Evolutionary conservation across 768 basidiomycete genomes (phyloP).

Genomic region (Suillus spraguei): DNA sequence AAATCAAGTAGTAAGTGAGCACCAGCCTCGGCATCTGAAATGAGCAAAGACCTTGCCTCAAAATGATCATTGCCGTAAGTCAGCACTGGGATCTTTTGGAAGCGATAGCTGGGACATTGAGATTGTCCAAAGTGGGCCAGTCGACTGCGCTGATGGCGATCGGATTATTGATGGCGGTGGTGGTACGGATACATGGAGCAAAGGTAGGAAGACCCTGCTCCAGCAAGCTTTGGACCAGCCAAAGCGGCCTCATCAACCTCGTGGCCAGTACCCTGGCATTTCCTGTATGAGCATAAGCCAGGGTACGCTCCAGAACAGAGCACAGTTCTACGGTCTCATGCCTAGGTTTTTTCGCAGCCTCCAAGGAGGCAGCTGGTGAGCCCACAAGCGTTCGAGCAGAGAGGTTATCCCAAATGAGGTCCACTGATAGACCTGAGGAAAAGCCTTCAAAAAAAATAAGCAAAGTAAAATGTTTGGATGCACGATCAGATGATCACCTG

Average conservation of each 20-base stretch:
- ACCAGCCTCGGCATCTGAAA: too few species aligned
- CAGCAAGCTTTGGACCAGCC: background rate
- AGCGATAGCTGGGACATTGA: too few species aligned
- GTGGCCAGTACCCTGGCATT: background rate
- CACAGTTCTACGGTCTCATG: background rate
- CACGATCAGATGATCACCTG: too few species aligned
- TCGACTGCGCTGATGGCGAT: background rate
- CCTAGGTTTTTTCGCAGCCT: too few species aligned
- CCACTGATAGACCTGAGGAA: conserved; percentile 3
- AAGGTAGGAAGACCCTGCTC: conserved; percentile 5
- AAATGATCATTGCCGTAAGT: too few species aligned
- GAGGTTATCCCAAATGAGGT: background rate
- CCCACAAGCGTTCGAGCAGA: background rate
- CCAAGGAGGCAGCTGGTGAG: background rate
- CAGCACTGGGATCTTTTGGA: too few species aligned
- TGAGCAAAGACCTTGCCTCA: too few species aligned
- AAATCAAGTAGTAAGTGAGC: too few species aligned
- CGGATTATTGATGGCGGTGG: background rate
- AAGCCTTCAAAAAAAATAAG: too few species aligned
- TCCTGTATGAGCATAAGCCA: conserved; percentile 6
- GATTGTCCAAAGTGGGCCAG: too few species aligned
- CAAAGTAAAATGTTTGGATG: too few species aligned
- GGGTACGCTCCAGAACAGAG: background rate
- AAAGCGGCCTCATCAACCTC: background rate
- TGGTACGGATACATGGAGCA: background rate